Conservation (phyloP, 106 monocot species). For the Phalaenopsis aphrodite region DNA sequence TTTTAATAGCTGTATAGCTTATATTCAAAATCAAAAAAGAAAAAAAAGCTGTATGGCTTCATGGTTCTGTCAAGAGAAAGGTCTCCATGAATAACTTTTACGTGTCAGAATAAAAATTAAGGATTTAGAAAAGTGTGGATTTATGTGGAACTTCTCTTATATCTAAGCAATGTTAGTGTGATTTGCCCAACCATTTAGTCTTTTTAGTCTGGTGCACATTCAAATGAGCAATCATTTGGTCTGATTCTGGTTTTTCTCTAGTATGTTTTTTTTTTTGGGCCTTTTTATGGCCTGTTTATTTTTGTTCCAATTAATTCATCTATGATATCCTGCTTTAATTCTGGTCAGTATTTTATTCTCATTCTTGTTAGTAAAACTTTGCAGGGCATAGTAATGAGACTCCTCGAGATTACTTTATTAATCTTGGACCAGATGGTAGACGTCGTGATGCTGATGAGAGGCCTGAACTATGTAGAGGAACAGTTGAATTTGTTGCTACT, state of each 20-base stretch:
- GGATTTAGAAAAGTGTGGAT: not conserved
- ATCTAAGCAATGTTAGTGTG: not conserved
- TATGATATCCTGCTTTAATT: not conserved
- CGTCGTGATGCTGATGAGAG: conserved; percentile 99
- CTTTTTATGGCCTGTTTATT: not conserved
- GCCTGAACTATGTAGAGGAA: conserved; percentile 92
- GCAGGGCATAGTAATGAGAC: conserved; percentile 91
- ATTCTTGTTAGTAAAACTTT: not conserved
- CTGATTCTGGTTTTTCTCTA: not conserved
- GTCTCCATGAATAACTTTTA: not conserved
- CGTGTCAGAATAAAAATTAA: not conserved
- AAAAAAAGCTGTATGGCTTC: no score
- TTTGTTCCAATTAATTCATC: conserved; percentile 1
- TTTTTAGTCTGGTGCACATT: not conserved
- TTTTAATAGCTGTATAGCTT: not conserved
- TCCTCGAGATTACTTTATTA: conserved; percentile 85
- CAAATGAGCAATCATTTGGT: not conserved
- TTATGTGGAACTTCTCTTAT: not conserved
- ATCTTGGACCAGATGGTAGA: conserved; percentile 92
- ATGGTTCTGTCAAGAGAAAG: not conserved
- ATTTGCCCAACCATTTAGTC: not conserved
- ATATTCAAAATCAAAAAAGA: no score
- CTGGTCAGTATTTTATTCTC: not conserved
- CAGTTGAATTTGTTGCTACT: conserved; percentile 98
- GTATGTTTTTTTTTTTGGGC: not conserved